Conservation (phyloP, 441 rosid species). For the Gossypium davidsonii region DNA sequence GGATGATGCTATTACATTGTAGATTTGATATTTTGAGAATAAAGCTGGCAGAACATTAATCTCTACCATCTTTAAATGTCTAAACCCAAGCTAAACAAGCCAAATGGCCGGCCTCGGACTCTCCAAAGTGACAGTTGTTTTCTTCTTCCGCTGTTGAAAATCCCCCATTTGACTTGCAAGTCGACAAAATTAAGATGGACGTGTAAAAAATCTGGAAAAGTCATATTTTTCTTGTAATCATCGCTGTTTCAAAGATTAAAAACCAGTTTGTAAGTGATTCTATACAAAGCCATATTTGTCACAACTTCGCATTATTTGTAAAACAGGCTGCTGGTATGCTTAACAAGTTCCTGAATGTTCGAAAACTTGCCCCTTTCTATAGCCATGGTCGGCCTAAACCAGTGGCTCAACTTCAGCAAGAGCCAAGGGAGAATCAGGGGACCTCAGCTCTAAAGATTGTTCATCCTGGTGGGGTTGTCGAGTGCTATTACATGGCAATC, state of each 20-base stretch:
- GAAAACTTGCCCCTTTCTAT: conserved; percentile 12
- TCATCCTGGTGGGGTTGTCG: conserved; percentile 33
- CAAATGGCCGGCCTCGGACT: not conserved
- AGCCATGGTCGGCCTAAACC: not conserved
- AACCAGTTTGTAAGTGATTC: not conserved
- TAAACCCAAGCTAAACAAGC: conserved; percentile 14
- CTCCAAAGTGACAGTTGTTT: conserved; percentile 14
- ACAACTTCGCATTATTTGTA: not conserved
- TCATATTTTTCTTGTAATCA: conserved; percentile 9
- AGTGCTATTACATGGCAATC: conserved; percentile 37
- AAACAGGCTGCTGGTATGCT: conserved; percentile 21
- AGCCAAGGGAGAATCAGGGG: not conserved
- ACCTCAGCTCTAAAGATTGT: conserved; percentile 31
- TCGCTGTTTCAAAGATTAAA: conserved; percentile 9
- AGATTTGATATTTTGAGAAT: not conserved
- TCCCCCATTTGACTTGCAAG: not conserved
- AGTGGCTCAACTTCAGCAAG: not conserved
- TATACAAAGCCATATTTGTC: not conserved
- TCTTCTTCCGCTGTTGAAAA: not conserved
- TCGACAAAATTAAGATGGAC: not conserved
- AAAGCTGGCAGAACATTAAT: not conserved
- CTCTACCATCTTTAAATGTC: not conserved
- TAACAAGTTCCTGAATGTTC: conserved; percentile 26
- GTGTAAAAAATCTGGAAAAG: not conserved
- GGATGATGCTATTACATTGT: not conserved